Evolutionary conservation across 2,329 filamentous ascomycete genomes (phyloP).

Genomic region (Podosphaera aphanis): DNA sequence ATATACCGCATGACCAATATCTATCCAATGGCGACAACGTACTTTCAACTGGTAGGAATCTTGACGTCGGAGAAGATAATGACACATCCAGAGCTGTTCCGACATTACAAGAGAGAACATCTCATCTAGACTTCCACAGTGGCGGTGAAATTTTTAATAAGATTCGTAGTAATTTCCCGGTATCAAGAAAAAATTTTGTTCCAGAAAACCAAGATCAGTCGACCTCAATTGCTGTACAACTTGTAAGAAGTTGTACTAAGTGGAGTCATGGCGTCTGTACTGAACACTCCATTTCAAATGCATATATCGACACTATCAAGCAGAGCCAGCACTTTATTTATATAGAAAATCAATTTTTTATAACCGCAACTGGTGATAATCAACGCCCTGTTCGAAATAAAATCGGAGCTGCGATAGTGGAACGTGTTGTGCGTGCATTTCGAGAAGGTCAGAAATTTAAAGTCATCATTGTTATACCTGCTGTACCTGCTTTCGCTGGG

Average conservation of each 20-base stretch:
- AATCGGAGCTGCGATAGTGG: conserved; percentile 56
- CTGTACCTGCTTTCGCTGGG: conserved; percentile 62
- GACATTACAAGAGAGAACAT: not conserved
- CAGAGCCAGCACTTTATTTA: conserved; percentile 52
- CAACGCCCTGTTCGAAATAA: conserved; percentile 55
- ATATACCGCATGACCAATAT: conserved; percentile 12
- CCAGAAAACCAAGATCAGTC: not conserved
- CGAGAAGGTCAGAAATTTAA: conserved; percentile 43
- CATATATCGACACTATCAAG: conserved; percentile 50
- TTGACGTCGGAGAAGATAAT: not conserved
- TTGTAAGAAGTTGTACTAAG: conserved; percentile 23
- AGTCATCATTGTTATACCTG: conserved; percentile 55
- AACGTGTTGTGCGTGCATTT: conserved; percentile 50
- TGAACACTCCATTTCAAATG: conserved; percentile 68
- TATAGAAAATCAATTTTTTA: conserved; percentile 73
- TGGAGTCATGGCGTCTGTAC: conserved; percentile 36
- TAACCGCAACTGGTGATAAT: conserved; percentile 49
- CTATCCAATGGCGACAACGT: conserved; percentile 8
- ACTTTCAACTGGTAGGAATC: not conserved
- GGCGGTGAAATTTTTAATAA: conserved; percentile 4
- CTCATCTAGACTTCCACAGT: not conserved
- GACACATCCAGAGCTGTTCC: not conserved
- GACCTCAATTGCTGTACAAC: conserved; percentile 14
- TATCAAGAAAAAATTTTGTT: not conserved
- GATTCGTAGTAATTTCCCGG: conserved; percentile 1